These are phyloP conservation scores for Gynochthodes officinalis DNA, from an alignment of 257 asterid species.

Conservation along the genomic window DNA sequence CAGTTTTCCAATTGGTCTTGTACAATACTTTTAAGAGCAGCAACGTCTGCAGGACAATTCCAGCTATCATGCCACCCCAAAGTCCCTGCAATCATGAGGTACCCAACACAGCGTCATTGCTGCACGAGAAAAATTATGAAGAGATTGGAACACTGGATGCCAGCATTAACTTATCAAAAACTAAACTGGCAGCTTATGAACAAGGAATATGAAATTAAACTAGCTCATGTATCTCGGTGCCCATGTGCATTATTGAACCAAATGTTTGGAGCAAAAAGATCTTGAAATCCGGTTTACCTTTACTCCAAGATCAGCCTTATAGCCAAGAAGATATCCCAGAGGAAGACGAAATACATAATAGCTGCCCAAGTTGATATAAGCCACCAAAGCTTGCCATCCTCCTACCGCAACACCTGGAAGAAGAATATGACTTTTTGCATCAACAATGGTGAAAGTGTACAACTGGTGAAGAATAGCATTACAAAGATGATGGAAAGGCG, in stretches of 20 bases:
- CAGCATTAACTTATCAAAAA: no score
- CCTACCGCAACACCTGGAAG: constrained; percentile 72
- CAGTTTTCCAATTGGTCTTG: constrained; percentile 62
- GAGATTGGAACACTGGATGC: neutral
- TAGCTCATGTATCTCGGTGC: neutral
- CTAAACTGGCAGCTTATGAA: no score
- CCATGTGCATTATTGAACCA: neutral
- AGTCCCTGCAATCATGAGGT: constrained; percentile 59
- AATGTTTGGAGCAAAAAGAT: neutral
- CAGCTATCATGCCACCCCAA: constrained; percentile 84
- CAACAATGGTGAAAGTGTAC: neutral
- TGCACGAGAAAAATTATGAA: no score
- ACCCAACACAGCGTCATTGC: no score
- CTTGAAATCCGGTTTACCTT: constrained; percentile 25
- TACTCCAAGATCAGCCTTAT: constrained; percentile 53
- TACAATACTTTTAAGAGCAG: constrained; percentile 47
- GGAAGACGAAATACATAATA: constrained; percentile 70
- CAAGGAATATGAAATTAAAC: no score
- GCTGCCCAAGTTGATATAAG: constrained; percentile 69
- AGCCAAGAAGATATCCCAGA: constrained; percentile 62
- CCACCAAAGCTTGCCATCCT: constrained; percentile 85
- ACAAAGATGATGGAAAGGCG: neutral
- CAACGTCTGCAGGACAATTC: constrained; percentile 57
- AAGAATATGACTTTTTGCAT: neutral
- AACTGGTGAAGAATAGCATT: no score